Evolutionary conservation across 441 rosid species (phyloP), one percentile per base, ranked within the genome.

Genomic region (Gossypium gossypioides): DNA sequence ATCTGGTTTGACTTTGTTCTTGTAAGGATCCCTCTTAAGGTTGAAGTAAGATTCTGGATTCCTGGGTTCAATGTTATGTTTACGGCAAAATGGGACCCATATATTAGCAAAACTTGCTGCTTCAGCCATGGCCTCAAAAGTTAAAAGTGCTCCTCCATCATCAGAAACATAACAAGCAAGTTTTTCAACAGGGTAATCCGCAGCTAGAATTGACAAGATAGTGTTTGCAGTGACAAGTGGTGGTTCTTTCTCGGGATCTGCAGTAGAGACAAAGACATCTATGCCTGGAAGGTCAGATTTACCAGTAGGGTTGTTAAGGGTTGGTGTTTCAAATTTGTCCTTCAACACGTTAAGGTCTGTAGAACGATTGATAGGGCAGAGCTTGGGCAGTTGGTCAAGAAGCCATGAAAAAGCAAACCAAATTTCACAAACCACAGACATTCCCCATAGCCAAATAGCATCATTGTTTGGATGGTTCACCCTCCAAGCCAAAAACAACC

Each of bases 321-420:
- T 81, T 54, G 96, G 91, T 18, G 88, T 81, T 80, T 92, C 97
- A 71, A 92, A 92, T 74, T 92, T 92, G 40, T 92, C 97, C 77
- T 86, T 92, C 77, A 92, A 76, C 77, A 92, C 96, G 75, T 85
- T 81, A 68, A 92, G 95, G 78, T 92, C 97, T 3, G 97, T 89
- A 0, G 93, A 81, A 50, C 97, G 96, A 74, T 90, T 92, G 40
- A 92, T 72, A 0, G 96, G 97, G 57, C 90, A 86, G 37, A 92
- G 89, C 88, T 92, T 92, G 18, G 97, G 97, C 9, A 92, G 95
- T 76, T 92, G 97, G 76, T 92, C 97, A 63, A 92, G 97, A 74
- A 92, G 93, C 97, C 97, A 92, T 15, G 97, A 90, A 71, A 92
- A 86, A 61, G 97, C 96, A 65, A 92, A 92, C 97, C 97, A 92